A percentile compares a stretch with the other conserved stretches of the same genome.
phyloP scores from a whole-genome alignment of 495 filamentous ascomycete species.

The Penicillium cataractarum region DNA sequence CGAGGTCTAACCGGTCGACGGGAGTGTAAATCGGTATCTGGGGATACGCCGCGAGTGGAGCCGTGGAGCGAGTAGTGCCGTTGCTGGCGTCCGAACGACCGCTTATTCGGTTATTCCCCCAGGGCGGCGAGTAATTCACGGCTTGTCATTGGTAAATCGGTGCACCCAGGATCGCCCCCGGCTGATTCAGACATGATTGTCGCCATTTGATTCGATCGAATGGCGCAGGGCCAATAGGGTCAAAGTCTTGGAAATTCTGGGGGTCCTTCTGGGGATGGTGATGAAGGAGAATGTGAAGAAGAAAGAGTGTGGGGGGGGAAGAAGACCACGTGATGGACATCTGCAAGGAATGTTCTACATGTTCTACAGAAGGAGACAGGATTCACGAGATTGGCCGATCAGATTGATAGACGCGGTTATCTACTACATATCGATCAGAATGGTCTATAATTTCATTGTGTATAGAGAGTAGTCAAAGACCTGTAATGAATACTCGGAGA shows the following conservation, averaged over 20 bases:
- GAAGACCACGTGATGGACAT: not conserved
- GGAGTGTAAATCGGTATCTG: slow-evolving; percentile 40
- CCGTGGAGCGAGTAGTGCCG: slow-evolving; percentile 17
- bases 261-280: not conserved
- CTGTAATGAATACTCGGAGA: not conserved
- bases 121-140: not conserved
- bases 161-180: not conserved
- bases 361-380: not conserved
- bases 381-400: no score
- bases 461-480: not conserved
- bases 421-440: not conserved
- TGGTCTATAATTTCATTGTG: not conserved
- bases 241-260: not conserved
- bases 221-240: not conserved
- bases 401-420: not conserved
- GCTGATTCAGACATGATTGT: slow-evolving; percentile 1
- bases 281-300: not conserved
- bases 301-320: not conserved
- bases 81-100: slow-evolving; percentile 14
- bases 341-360: not conserved
- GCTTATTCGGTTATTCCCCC: slow-evolving; percentile 14
- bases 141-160: not conserved
- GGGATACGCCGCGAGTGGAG: slow-evolving; percentile 20
- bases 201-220: not conserved
- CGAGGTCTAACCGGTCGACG: slow-evolving; percentile 35